Percentiles rank a stretch among this genome's conserved stretches.
Conservation (phyloP, 768 basidiomycete genomes). For the Strobilomyces dryophilus region DNA sequence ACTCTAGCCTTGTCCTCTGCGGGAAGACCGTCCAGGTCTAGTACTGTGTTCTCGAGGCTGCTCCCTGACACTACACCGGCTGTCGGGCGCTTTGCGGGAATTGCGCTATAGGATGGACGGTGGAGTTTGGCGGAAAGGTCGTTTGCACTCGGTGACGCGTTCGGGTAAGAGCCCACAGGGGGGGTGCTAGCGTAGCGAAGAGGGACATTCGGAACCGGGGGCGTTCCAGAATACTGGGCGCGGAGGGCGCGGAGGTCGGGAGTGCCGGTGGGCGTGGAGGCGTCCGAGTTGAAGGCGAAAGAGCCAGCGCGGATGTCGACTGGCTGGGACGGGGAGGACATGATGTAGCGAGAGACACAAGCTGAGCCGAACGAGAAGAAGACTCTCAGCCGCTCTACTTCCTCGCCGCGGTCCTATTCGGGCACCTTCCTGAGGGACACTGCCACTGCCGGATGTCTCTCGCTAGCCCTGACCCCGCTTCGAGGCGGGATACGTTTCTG, state of each 20-base stretch:
- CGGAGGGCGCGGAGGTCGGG: conserved; percentile 64
- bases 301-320: conserved; percentile 40
- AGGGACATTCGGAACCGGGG: conserved; percentile 48
- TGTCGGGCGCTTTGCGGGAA: conserved; percentile 35
- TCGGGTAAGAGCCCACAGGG: conserved; percentile 17
- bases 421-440: no score
- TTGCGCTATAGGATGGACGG: conserved; percentile 33
- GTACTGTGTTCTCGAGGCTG: conserved; percentile 28
- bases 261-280: conserved; percentile 46
- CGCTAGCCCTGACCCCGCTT: no score
- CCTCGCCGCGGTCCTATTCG: not conserved
- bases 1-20: conserved; percentile 85
- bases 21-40: conserved; percentile 56
- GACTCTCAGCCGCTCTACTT: not conserved
- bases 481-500: no score
- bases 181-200: conserved; percentile 49
- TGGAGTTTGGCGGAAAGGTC: conserved; percentile 14
- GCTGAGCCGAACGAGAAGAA: not conserved
- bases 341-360: conserved; percentile 11
- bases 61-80: conserved; percentile 26
- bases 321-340: conserved; percentile 57
- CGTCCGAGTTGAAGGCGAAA: conserved; percentile 9
- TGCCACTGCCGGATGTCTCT: no score
- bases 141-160: conserved; percentile 5
- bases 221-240: conserved; percentile 59